Conservation (phyloP, 1,139 yeast species). For the Magnusiomyces ingens region DNA sequence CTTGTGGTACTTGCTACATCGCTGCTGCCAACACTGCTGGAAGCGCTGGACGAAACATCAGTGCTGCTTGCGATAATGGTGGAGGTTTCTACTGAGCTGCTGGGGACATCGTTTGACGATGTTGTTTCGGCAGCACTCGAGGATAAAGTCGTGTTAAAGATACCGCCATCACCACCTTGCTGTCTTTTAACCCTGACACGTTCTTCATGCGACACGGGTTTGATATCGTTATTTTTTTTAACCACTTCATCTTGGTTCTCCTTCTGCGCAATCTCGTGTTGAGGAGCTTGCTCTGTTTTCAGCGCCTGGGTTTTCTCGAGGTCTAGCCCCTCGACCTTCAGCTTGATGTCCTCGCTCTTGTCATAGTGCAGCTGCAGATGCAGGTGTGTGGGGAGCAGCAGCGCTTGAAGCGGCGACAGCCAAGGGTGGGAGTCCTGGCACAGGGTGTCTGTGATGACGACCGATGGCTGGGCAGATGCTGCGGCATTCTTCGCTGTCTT, state of each 20-base stretch:
- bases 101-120: neutral
- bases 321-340: neutral
- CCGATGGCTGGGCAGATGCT: neutral
- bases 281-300: neutral
- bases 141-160: neutral
- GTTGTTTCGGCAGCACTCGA: neutral
- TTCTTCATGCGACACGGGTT: too few species aligned
- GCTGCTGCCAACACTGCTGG: too few species aligned
- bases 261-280: neutral
- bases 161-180: neutral
- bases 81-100: neutral
- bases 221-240: neutral
- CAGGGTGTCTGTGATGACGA: neutral
- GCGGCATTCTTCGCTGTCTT: neutral
- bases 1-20: too few species aligned
- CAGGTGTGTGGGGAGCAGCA: neutral
- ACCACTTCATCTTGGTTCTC: neutral
- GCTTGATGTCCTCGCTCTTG: neutral
- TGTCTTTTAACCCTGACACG: neutral
- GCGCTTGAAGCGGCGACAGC: slow-evolving; percentile 1
- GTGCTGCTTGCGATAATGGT: neutral
- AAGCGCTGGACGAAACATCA: neutral
- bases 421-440: neutral
- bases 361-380: slow-evolving; percentile 2
- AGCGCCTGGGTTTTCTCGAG: too few species aligned